Conservation (phyloP, 1,139 yeast species). For the Blastobotrys malaysiensis region DNA sequence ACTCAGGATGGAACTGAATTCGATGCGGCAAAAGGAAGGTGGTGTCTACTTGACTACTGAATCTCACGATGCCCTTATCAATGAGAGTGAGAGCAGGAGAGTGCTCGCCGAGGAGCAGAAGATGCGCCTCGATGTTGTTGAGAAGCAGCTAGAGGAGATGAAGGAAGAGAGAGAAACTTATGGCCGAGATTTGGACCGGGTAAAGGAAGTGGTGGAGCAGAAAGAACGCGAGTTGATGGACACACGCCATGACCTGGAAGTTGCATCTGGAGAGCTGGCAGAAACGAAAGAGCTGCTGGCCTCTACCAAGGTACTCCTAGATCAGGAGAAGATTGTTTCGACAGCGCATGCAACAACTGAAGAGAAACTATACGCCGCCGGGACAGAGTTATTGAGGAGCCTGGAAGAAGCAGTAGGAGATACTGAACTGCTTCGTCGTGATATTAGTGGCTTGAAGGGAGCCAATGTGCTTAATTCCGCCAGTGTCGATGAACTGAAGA, state of each 20-base stretch:
- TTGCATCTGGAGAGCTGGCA: conserved; percentile 5
- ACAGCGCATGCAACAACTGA: not conserved
- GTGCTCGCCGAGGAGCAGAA: conserved; percentile 40
- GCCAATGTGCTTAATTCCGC: not conserved
- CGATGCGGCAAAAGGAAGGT: conserved; percentile 59
- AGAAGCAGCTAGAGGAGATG: conserved; percentile 31
- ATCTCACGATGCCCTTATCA: conserved; percentile 39
- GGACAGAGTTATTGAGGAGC: not conserved
- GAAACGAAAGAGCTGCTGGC: conserved; percentile 10
- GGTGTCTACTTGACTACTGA: conserved; percentile 46
- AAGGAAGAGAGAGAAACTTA: conserved; percentile 16
- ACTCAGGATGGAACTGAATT: conserved; percentile 55
- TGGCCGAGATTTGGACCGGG: conserved; percentile 6
- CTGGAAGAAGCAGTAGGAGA: not conserved
- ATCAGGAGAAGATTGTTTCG: conserved; percentile 7
- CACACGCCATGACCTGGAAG: conserved; percentile 1
- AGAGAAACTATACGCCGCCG: not conserved
- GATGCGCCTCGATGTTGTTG: conserved; percentile 36
- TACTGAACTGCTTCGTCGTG: not conserved
- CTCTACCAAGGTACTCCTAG: conserved; percentile 13
- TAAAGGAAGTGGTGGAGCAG: conserved; percentile 4
- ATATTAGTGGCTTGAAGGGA: not conserved
- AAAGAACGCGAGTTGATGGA: conserved; percentile 4
- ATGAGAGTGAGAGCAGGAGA: conserved; percentile 40
- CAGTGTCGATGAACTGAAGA: not conserved